These are phyloP conservation scores for Letharia columbiana DNA, from an alignment of 495 filamentous ascomycete species.

Conservation along the genomic window DNA sequence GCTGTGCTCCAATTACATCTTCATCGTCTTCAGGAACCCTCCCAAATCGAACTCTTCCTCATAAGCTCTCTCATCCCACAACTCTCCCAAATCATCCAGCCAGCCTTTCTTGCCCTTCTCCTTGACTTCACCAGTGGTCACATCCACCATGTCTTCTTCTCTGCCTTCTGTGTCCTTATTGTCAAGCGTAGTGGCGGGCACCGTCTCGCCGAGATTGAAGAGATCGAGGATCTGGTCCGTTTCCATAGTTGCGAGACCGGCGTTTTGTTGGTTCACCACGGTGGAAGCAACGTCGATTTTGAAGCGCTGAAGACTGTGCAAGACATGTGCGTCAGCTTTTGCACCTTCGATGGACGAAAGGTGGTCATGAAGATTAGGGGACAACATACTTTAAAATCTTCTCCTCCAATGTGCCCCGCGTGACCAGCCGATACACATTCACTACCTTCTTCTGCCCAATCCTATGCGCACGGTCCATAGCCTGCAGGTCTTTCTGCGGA, in stretches of 20 bases:
- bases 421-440: constrained; percentile 97
- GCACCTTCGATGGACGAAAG: neutral
- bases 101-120: constrained; percentile 95
- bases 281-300: constrained; percentile 98
- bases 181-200: constrained; percentile 40
- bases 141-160: constrained; percentile 91
- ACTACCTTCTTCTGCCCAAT: constrained; percentile 99
- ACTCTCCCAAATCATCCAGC: constrained; percentile 86
- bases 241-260: constrained; percentile 89
- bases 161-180: constrained; percentile 45
- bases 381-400: constrained; percentile 80
- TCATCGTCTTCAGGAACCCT: constrained; percentile 85
- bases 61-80: constrained; percentile 95
- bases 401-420: constrained; percentile 91
- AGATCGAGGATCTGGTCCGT: constrained; percentile 96
- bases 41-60: constrained; percentile 95
- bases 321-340: neutral
- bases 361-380: neutral
- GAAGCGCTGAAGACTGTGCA: constrained; percentile 83
- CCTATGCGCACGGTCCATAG: constrained; percentile 96
- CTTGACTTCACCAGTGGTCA: constrained; percentile 79
- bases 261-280: constrained; percentile 98
- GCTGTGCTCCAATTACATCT: constrained; percentile 30
- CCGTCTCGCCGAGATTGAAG: constrained; percentile 82
- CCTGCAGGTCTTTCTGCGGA: constrained; percentile 95